Base-by-base conservation (phyloP, 306 rosid species). In the Dalbergia cochinchinensis region DNA sequence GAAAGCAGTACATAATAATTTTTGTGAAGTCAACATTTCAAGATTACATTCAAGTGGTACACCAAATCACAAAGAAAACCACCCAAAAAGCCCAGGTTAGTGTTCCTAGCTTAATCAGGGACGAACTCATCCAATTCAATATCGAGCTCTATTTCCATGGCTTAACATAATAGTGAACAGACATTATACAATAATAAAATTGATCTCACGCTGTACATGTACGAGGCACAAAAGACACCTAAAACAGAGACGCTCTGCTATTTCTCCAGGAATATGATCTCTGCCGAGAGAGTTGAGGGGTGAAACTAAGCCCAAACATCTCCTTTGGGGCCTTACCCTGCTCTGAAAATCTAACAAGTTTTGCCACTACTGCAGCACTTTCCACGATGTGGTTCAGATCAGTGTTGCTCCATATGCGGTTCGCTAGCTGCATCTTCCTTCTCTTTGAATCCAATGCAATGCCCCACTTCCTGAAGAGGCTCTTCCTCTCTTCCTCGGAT, bases 271-370 rank as follows among this genome's bases (percentile, higher is more conserved):
- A 83, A 74, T 61, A 87, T 37, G 90, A 86, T 76, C 89, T 87
- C 22, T 91, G 80, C 66, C 50, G 85, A 8, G 82, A 12, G 11
- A 55, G 74, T 3, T 87, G 79, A n/a, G 91, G 90, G 6, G 91
- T 78, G 76, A 87, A 94, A 80, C 95, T 91, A 45, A 94, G 95
- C 10, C 97, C 98, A 78, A 91, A 91, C 92, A 90, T 94, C 83
- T 86, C 98, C 90, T 89, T 91, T 22, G 90, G 82, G 15, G 88
- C 91, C 57, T 82, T 86, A 19, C 94, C 98, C 83, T 89, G 92
- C 86, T 90, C 92, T 2, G 76, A 64, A 48, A 91, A 87, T 82
- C 89, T 86, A 44, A 91, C 88, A 62, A 94, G 75, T 82, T 82
- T 91, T 1, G 92, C 97, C 55, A 94, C 87, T 33, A 91, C 71